phyloP scores from a whole-genome alignment of 345 rosid genomes.

The Limnanthes douglasii region DNA sequence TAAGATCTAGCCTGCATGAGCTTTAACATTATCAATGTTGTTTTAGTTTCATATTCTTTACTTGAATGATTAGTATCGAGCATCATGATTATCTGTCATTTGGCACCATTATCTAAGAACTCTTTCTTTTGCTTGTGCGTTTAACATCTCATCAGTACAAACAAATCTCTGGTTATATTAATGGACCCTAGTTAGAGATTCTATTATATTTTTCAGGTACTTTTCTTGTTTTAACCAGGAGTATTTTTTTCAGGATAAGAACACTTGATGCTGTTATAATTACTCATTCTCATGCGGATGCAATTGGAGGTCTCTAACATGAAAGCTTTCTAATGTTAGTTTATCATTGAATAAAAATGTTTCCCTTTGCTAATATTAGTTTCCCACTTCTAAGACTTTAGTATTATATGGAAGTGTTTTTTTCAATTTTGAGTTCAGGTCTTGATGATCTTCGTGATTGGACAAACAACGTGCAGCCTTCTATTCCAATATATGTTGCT shows the following conservation, averaged over 20 bases:
- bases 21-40: too few species aligned
- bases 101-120: neutral
- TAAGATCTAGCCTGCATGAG: too few species aligned
- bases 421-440: constrained; percentile 26
- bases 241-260: constrained; percentile 81
- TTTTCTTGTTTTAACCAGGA: constrained; percentile 25
- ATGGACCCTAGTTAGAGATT: neutral
- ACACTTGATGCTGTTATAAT: constrained; percentile 93
- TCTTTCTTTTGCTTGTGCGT: neutral
- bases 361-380: constrained; percentile 3
- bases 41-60: too few species aligned
- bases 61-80: neutral
- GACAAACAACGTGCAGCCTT: constrained; percentile 82
- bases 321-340: constrained; percentile 20
- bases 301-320: constrained; percentile 91
- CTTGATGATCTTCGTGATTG: constrained; percentile 97
- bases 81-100: neutral
- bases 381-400: constrained; percentile 2
- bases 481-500: constrained; percentile 71
- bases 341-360: constrained; percentile 4
- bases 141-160: neutral
- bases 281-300: constrained; percentile 99
- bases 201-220: constrained; percentile 4
- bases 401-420: constrained; percentile 5
- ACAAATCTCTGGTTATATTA: neutral